A percentile compares a stretch with the other conserved stretches of the same genome.
These are phyloP conservation scores for Tardiomyces digboiensis DNA, from an alignment of 1,139 yeast species.

Conservation along the genomic window DNA sequence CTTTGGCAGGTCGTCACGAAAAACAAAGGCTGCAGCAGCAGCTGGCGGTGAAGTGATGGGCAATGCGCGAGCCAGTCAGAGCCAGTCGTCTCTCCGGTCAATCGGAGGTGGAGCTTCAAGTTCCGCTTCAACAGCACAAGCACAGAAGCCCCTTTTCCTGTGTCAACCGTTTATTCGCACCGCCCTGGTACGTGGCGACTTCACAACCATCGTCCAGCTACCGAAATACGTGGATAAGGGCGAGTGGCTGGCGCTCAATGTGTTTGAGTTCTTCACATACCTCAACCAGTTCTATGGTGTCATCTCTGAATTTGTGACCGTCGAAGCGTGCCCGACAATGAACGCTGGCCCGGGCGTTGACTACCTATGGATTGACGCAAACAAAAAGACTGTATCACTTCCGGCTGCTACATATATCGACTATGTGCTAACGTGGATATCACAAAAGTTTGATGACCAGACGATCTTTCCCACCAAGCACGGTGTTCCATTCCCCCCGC, in stretches of 20 bases:
- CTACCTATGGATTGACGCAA: slow-evolving; percentile 83
- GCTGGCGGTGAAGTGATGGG: not conserved
- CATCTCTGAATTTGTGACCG: slow-evolving; percentile 76
- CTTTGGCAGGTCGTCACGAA: slow-evolving; percentile 24
- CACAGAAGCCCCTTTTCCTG: slow-evolving; percentile 49
- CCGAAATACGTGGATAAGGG: slow-evolving; percentile 92
- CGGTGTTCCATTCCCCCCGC: slow-evolving; percentile 87
- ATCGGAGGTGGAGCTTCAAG: not conserved
- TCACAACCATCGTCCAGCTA: slow-evolving; percentile 87
- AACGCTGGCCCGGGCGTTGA: slow-evolving; percentile 91
- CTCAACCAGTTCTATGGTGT: slow-evolving; percentile 84
- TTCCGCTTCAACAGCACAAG: not conserved
- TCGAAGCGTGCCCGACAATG: slow-evolving; percentile 87
- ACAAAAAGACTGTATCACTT: slow-evolving; percentile 65
- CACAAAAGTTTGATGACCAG: slow-evolving; percentile 81
- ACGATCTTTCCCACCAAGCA: slow-evolving; percentile 84
- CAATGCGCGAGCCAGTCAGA: not conserved
- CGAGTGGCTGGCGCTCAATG: slow-evolving; percentile 93
- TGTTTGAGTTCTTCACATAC: slow-evolving; percentile 82
- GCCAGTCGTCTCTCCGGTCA: not conserved
- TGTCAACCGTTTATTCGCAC: slow-evolving; percentile 93
- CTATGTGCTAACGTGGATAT: slow-evolving; percentile 85
- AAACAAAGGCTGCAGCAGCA: not conserved
- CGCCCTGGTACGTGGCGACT: slow-evolving; percentile 94
- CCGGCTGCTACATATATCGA: slow-evolving; percentile 95